Percentiles rank a stretch among this genome's conserved stretches.
Evolutionary conservation across 352 stramenopile species (phyloP).

Genomic region (Elongisporangium prolatum): DNA sequence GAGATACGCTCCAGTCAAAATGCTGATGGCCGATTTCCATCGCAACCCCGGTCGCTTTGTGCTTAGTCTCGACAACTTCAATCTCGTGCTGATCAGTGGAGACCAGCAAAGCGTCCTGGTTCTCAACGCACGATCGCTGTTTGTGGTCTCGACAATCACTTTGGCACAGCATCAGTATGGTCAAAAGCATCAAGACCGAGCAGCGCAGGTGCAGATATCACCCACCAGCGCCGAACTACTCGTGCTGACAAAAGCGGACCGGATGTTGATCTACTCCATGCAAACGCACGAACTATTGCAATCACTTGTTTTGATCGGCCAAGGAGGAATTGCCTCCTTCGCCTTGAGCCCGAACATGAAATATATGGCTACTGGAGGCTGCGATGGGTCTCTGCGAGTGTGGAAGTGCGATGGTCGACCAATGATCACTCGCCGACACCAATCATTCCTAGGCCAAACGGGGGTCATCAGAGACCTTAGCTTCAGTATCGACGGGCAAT

Average conservation of each 20-base stretch:
- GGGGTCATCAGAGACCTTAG: slow-evolving; percentile 28
- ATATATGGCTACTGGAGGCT: slow-evolving; percentile 56
- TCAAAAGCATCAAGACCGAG: slow-evolving; percentile 6
- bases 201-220: slow-evolving; percentile 43
- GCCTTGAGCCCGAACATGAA: slow-evolving; percentile 50
- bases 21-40: slow-evolving; percentile 53
- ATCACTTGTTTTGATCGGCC: slow-evolving; percentile 46
- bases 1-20: slow-evolving; percentile 60
- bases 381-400: slow-evolving; percentile 52
- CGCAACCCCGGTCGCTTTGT: slow-evolving; percentile 21
- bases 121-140: slow-evolving; percentile 31
- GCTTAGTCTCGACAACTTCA: slow-evolving; percentile 35
- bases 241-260: slow-evolving; percentile 39
- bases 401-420: slow-evolving; percentile 54
- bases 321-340: slow-evolving; percentile 44
- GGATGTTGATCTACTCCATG: slow-evolving; percentile 53
- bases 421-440: slow-evolving; percentile 48
- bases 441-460: slow-evolving; percentile 44
- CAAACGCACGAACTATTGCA: slow-evolving; percentile 26
- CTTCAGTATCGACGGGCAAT: slow-evolving; percentile 39
- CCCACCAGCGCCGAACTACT: slow-evolving; percentile 44
- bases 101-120: slow-evolving; percentile 29
- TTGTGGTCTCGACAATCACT: slow-evolving; percentile 27
- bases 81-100: slow-evolving; percentile 23
- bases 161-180: slow-evolving; percentile 1